These are phyloP conservation scores for Lojkania enalia DNA, from an alignment of 2,329 filamentous ascomycete species.

Conservation along the genomic window DNA sequence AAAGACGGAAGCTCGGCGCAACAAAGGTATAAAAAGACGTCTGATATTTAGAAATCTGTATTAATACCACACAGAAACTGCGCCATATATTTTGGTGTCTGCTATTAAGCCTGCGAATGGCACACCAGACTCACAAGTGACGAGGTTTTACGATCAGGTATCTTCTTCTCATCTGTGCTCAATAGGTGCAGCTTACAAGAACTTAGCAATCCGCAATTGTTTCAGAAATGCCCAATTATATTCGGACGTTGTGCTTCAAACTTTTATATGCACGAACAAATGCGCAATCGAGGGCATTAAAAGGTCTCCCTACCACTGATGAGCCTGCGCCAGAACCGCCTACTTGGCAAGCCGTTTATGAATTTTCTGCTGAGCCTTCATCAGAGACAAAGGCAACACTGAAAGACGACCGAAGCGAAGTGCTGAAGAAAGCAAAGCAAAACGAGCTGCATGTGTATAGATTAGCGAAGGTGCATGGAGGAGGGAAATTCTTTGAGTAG, in stretches of 20 bases:
- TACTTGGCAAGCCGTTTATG: conserved; percentile 33
- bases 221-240: conserved; percentile 21
- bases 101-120: conserved; percentile 21
- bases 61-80: conserved; percentile 13
- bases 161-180: not conserved
- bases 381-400: conserved; percentile 10
- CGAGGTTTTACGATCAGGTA: conserved; percentile 22
- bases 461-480: conserved; percentile 18
- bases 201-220: conserved; percentile 19
- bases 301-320: conserved; percentile 29
- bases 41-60: not conserved
- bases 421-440: conserved; percentile 21
- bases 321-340: conserved; percentile 28
- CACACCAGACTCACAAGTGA: conserved; percentile 16
- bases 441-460: conserved; percentile 20
- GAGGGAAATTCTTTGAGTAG: conserved; percentile 23
- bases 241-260: conserved; percentile 26
- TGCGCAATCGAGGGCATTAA: conserved; percentile 33
- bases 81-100: conserved; percentile 21
- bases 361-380: conserved; percentile 22
- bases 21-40: conserved; percentile 14
- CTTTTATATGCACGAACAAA: conserved; percentile 35
- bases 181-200: not conserved
- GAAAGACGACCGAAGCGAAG: conserved; percentile 10
- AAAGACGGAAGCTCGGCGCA: conserved; percentile 14